Conservation (phyloP, 805 yeast genomes). For the Sugiyamaella americana region DNA sequence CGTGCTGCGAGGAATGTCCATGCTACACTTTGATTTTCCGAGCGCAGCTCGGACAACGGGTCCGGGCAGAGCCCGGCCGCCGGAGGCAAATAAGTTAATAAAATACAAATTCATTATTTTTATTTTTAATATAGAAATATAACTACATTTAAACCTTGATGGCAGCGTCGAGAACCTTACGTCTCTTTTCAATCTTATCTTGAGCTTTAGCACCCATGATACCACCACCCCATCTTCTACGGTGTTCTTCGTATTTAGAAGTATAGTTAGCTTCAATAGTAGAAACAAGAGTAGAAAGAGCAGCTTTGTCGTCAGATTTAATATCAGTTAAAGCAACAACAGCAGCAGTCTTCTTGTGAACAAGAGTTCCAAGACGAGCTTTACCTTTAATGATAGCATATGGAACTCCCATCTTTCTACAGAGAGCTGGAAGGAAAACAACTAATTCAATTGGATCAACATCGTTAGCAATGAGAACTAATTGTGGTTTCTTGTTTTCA, state of each 20-base stretch:
- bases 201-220: conserved; percentile 90
- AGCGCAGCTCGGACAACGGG: too few relatives aligned
- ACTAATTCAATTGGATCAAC: conserved; percentile 99
- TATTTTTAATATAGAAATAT: neutral
- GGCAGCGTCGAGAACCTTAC: conserved; percentile 44
- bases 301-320: conserved; percentile 88
- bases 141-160: conserved; percentile 27
- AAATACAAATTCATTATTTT: too few relatives aligned
- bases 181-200: conserved; percentile 75
- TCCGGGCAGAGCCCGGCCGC: too few relatives aligned
- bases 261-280: conserved; percentile 89
- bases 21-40: too few relatives aligned
- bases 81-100: too few relatives aligned
- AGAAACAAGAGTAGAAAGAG: conserved; percentile 85
- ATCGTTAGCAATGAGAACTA: conserved; percentile 96
- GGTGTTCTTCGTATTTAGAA: conserved; percentile 90
- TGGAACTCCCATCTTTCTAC: conserved; percentile 99
- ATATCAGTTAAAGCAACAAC: conserved; percentile 98
- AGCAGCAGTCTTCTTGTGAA: conserved; percentile 95
- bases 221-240: conserved; percentile 99
- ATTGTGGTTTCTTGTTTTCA: conserved; percentile 98
- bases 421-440: conserved; percentile 94
- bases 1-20: too few relatives aligned
- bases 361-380: conserved; percentile 97
- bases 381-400: conserved; percentile 97